Conservation (phyloP, 2,329 filamentous ascomycete genomes). For the Tolypocladium nubicola region DNA sequence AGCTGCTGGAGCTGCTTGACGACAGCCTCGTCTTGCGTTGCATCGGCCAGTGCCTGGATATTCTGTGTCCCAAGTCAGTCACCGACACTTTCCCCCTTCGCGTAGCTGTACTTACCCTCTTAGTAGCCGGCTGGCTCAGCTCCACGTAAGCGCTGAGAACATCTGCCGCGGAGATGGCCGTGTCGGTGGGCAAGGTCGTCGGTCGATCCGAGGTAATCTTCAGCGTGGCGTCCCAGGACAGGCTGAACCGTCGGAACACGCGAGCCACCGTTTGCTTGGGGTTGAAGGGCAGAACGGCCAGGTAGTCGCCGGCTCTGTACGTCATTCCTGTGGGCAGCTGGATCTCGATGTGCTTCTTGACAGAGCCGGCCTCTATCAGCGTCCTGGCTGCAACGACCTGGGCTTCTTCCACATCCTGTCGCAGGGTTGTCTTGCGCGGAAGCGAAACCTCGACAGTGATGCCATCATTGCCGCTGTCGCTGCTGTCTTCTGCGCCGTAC, state of each 20-base stretch:
- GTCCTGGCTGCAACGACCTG: constrained; percentile 42
- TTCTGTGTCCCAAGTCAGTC: constrained; percentile 15
- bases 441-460: constrained; percentile 38
- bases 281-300: constrained; percentile 64
- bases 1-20: constrained; percentile 34
- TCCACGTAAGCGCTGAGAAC: constrained; percentile 64
- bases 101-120: constrained; percentile 39
- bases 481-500: constrained; percentile 23
- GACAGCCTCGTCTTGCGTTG: constrained; percentile 33
- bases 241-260: constrained; percentile 52
- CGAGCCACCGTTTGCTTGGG: constrained; percentile 49
- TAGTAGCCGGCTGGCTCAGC: constrained; percentile 61
- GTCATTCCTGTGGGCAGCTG: constrained; percentile 53
- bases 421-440: constrained; percentile 44
- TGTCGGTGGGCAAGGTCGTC: constrained; percentile 42
- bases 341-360: constrained; percentile 57
- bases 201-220: constrained; percentile 44
- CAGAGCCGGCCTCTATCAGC: constrained; percentile 39
- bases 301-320: constrained; percentile 67
- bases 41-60: constrained; percentile 33
- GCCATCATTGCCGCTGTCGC: constrained; percentile 8
- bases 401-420: constrained; percentile 54
- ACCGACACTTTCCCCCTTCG: neutral
- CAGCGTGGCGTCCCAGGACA: constrained; percentile 60
- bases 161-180: constrained; percentile 49